These are phyloP conservation scores for Pelargonium nanum DNA, from an alignment of 345 rosid species.

Conservation along the genomic window DNA sequence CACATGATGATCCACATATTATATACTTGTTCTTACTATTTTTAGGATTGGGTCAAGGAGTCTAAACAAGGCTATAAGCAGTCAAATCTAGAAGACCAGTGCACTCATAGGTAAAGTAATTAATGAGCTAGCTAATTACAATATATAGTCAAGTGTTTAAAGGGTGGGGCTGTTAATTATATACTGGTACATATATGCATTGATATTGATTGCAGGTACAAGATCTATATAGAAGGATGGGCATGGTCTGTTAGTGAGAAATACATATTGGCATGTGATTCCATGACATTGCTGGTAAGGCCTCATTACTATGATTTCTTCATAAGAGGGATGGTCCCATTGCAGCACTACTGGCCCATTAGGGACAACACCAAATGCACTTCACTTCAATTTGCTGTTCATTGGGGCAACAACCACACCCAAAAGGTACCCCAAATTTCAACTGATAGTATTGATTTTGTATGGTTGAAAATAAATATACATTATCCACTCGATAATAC, in stretches of 20 bases:
- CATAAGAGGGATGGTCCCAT: constrained; percentile 49
- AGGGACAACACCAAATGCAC: constrained; percentile 36
- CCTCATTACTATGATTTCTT: constrained; percentile 52
- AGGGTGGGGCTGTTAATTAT: not conserved
- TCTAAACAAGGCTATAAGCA: constrained; percentile 30
- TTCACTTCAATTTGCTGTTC: constrained; percentile 55
- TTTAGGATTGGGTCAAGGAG: constrained; percentile 43
- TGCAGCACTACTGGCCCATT: constrained; percentile 80
- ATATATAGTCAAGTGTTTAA: not conserved
- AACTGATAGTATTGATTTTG: too few relatives aligned
- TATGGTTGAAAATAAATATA: too few relatives aligned
- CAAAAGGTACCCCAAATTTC: constrained; percentile 15
- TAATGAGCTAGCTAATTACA: not conserved
- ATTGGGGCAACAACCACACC: constrained; percentile 57
- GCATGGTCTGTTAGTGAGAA: constrained; percentile 83
- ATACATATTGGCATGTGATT: constrained; percentile 69
- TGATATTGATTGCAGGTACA: constrained; percentile 36
- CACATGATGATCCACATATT: too few relatives aligned
- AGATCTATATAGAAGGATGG: constrained; percentile 64
- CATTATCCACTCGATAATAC: too few relatives aligned
- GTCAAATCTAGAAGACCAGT: constrained; percentile 46
- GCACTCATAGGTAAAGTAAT: constrained; percentile 40
- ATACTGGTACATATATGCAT: not conserved
- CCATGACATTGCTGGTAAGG: constrained; percentile 40
- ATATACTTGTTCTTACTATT: too few relatives aligned